Conservation (phyloP, 2,329 filamentous ascomycete species). For the Fusarium bactridioides region DNA sequence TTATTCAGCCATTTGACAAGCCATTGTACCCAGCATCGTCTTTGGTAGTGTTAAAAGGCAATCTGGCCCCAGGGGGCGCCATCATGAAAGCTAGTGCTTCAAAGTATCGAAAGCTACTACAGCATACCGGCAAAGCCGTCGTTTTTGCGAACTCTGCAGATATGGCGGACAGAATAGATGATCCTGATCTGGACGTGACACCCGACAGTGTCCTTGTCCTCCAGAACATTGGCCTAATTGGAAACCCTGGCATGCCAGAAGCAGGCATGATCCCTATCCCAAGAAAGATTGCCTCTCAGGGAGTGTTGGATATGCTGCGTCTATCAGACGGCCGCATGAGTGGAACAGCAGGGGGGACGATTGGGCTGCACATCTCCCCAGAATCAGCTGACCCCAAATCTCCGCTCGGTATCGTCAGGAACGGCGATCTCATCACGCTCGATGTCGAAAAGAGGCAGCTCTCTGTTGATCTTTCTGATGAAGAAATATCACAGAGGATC, state of each 20-base stretch:
- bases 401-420: slow-evolving; percentile 77
- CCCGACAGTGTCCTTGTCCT: slow-evolving; percentile 75
- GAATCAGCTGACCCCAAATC: slow-evolving; percentile 81
- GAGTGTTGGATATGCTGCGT: slow-evolving; percentile 80
- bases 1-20: slow-evolving; percentile 71
- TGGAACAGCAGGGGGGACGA: slow-evolving; percentile 87
- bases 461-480: slow-evolving; percentile 67
- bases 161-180: slow-evolving; percentile 69
- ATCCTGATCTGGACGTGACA: slow-evolving; percentile 67
- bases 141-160: slow-evolving; percentile 81
- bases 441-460: slow-evolving; percentile 73
- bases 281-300: slow-evolving; percentile 78
- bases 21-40: slow-evolving; percentile 79
- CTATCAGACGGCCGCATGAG: slow-evolving; percentile 89
- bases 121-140: slow-evolving; percentile 59
- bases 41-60: slow-evolving; percentile 82
- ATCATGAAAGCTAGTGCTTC: slow-evolving; percentile 89
- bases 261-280: slow-evolving; percentile 71
- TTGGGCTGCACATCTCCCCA: slow-evolving; percentile 86
- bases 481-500: slow-evolving; percentile 71
- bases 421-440: slow-evolving; percentile 82
- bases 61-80: slow-evolving; percentile 82
- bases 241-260: slow-evolving; percentile 93
- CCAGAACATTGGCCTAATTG: slow-evolving; percentile 88
- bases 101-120: slow-evolving; percentile 71